Evolutionary conservation across 768 basidiomycete species (phyloP).

Genomic region (Lactarius deliciosus): DNA sequence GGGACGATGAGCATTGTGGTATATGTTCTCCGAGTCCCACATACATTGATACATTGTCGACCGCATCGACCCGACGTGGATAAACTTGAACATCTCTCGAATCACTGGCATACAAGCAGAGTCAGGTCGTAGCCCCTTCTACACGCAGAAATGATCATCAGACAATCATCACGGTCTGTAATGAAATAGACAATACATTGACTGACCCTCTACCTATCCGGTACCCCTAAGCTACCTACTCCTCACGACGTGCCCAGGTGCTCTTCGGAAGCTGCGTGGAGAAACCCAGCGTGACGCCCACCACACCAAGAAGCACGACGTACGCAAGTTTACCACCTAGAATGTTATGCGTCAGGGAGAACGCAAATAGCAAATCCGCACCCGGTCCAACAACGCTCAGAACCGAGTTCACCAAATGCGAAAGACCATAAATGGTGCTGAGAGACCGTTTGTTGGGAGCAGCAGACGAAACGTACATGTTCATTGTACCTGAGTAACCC

Average conservation of each 20-base stretch:
- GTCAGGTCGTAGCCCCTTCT: too few relatives aligned
- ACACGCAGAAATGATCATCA: too few relatives aligned
- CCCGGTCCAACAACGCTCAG: slow-evolving; percentile 51
- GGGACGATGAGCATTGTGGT: too few relatives aligned
- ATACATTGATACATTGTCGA: too few relatives aligned
- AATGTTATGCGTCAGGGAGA: slow-evolving; percentile 46
- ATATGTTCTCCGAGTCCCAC: too few relatives aligned
- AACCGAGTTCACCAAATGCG: slow-evolving; percentile 39
- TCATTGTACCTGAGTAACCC: slow-evolving; percentile 52
- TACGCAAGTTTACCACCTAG: background rate
- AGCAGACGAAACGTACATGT: slow-evolving; percentile 64
- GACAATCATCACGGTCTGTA: too few relatives aligned
- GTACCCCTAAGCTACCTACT: too few relatives aligned
- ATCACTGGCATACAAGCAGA: too few relatives aligned
- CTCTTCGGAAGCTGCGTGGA: slow-evolving; percentile 1
- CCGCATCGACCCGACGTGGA: too few relatives aligned
- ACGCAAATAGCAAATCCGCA: slow-evolving; percentile 62
- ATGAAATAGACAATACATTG: too few relatives aligned
- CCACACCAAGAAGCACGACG: background rate
- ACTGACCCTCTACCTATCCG: background rate
- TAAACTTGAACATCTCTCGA: too few relatives aligned
- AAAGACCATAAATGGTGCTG: slow-evolving; percentile 62
- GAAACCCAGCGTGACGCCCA: background rate
- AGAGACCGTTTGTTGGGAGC: slow-evolving; percentile 62
- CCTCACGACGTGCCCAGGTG: background rate